A percentile compares a stretch with the other conserved stretches of the same genome.
These are phyloP conservation scores for Xylaria sp. DNA, from an alignment of 2,329 filamentous ascomycete genomes.

Conservation along the genomic window DNA sequence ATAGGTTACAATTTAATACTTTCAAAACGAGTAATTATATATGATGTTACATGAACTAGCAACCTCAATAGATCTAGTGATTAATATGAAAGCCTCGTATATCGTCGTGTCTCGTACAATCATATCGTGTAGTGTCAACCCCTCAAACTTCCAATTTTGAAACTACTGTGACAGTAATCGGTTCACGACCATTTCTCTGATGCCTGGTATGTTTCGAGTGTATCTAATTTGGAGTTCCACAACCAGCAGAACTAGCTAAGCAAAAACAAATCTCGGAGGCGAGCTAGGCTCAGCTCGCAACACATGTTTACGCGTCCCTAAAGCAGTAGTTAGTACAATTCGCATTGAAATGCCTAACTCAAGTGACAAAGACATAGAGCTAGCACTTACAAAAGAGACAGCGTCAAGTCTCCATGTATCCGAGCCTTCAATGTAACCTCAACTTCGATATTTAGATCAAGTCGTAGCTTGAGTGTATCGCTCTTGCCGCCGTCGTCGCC, in stretches of 20 bases:
- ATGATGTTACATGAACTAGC: not conserved
- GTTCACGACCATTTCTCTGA: not conserved
- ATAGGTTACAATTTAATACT: not conserved
- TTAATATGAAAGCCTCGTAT: not conserved
- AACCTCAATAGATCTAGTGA: not conserved
- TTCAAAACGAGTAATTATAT: too few species aligned
- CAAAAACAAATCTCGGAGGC: not conserved
- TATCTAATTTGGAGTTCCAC: not conserved
- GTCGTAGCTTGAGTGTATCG: slow-evolving; percentile 74
- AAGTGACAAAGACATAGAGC: not conserved
- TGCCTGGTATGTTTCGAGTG: not conserved
- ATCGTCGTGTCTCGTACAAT: slow-evolving; percentile 18
- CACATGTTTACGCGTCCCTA: slow-evolving; percentile 32
- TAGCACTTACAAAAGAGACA: slow-evolving; percentile 70
- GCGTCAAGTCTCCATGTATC: slow-evolving; percentile 83
- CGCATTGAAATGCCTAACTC: not conserved
- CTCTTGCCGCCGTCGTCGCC: slow-evolving; percentile 55
- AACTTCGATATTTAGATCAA: slow-evolving; percentile 84
- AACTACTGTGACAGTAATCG: not conserved
- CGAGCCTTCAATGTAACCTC: slow-evolving; percentile 90
- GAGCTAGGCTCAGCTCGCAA: not conserved
- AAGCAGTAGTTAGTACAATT: slow-evolving; percentile 8
- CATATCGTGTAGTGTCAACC: slow-evolving; percentile 7
- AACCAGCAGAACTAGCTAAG: not conserved
- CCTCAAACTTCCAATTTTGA: not conserved